Evolutionary conservation across 306 rosid genomes (phyloP).

Genomic region (Lathyrus aphaca): DNA sequence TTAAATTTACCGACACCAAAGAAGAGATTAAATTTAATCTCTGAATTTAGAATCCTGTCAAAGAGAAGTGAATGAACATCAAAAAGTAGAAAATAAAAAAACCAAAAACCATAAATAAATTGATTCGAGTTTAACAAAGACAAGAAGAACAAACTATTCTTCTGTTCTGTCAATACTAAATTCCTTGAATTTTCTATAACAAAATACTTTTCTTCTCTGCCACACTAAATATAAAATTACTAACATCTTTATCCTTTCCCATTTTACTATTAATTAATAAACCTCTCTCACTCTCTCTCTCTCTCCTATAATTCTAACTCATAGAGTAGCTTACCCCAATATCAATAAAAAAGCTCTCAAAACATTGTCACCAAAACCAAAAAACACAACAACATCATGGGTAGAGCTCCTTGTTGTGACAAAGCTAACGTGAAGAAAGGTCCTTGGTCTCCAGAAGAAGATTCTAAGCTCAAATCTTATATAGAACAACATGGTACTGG

Average conservation of each 20-base stretch:
- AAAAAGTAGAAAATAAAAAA: constrained; percentile 41
- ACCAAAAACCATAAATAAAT: constrained; percentile 31
- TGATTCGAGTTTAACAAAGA: constrained; percentile 68
- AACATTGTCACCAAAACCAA: constrained; percentile 39
- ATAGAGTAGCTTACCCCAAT: constrained; percentile 32
- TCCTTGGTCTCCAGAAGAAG: constrained; percentile 62
- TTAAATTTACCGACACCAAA: constrained; percentile 13
- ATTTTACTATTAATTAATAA: constrained; percentile 38
- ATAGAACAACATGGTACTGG: constrained; percentile 54
- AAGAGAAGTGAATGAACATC: constrained; percentile 22
- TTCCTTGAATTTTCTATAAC: constrained; percentile 50
- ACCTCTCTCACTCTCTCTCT: constrained; percentile 35
- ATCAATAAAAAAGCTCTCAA: constrained; percentile 39
- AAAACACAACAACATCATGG: constrained; percentile 51
- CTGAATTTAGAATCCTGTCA: constrained; percentile 2
- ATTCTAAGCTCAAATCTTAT: constrained; percentile 51
- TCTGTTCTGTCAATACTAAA: constrained; percentile 65
- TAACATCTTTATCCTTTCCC: constrained; percentile 49
- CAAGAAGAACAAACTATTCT: constrained; percentile 82
- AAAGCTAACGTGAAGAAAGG: constrained; percentile 64
- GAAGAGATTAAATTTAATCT: background rate
- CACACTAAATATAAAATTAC: constrained; percentile 41
- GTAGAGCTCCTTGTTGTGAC: constrained; percentile 83
- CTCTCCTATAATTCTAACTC: constrained; percentile 45
- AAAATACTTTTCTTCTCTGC: constrained; percentile 40